These are phyloP conservation scores for Ilex asprella DNA, from an alignment of 257 asterid genomes.

Conservation along the genomic window DNA sequence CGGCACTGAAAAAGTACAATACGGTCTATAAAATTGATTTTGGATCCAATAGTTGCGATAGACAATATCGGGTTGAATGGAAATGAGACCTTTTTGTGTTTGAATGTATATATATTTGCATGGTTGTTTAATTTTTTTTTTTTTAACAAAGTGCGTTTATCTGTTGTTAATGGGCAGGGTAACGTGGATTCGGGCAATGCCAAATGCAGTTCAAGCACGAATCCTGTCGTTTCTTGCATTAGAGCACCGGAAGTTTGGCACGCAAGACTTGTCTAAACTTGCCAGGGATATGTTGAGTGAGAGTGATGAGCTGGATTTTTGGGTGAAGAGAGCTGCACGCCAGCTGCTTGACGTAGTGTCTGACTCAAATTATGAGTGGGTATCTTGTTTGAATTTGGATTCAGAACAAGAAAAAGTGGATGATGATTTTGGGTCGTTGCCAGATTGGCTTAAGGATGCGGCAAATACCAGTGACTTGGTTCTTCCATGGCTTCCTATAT, in stretches of 20 bases:
- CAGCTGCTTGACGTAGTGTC: slow-evolving; percentile 57
- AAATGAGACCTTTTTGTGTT: too few relatives aligned
- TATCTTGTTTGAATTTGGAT: slow-evolving; percentile 51
- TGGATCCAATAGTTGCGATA: too few relatives aligned
- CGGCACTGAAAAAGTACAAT: too few relatives aligned
- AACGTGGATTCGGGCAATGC: slow-evolving; percentile 58
- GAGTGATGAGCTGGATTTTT: slow-evolving; percentile 42
- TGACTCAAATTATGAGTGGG: slow-evolving; percentile 42
- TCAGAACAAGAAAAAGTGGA: slow-evolving; percentile 47
- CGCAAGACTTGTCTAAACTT: slow-evolving; percentile 38
- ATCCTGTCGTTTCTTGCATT: slow-evolving; percentile 50
- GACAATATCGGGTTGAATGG: too few relatives aligned
- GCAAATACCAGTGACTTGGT: slow-evolving; percentile 26
- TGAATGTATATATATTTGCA: too few relatives aligned
- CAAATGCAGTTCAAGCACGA: slow-evolving; percentile 54
- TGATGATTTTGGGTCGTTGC: slow-evolving; percentile 43
- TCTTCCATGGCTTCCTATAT: slow-evolving; percentile 67
- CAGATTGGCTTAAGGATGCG: slow-evolving; percentile 51
- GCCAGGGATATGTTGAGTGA: slow-evolving; percentile 42
- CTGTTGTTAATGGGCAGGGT: slow-evolving; percentile 22
- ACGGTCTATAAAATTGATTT: too few relatives aligned
- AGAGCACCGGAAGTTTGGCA: slow-evolving; percentile 43
- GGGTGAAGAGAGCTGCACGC: slow-evolving; percentile 70
- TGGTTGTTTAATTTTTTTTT: neutral
- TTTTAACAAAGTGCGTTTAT: neutral